These are phyloP conservation scores for Phyllosticta paracitricarpa DNA, from an alignment of 2,329 filamentous ascomycete species.

Conservation along the genomic window DNA sequence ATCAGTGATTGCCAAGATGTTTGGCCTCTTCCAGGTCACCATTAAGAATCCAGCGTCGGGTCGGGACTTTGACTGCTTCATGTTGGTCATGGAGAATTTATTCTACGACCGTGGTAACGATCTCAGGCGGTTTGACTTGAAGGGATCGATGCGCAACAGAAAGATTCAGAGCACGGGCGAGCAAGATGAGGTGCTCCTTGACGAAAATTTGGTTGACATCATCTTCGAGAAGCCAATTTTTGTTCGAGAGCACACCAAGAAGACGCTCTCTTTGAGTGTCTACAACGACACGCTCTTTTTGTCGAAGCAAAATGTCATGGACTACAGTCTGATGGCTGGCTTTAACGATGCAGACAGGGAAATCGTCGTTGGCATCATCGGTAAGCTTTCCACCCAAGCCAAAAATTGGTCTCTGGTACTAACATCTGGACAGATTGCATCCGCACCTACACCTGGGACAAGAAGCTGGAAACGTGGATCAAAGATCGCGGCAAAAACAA, in stretches of 20 bases:
- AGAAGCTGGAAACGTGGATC: slow-evolving; percentile 99
- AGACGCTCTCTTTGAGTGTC: slow-evolving; percentile 78
- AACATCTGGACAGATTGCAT: slow-evolving; percentile 61
- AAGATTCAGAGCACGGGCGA: slow-evolving; percentile 94
- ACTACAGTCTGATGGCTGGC: slow-evolving; percentile 96
- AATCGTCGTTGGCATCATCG: slow-evolving; percentile 89
- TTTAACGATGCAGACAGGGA: slow-evolving; percentile 86
- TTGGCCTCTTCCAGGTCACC: slow-evolving; percentile 93
- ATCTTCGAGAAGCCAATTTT: slow-evolving; percentile 97
- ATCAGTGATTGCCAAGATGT: slow-evolving; percentile 97
- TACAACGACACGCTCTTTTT: slow-evolving; percentile 98
- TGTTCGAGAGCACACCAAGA: slow-evolving; percentile 90
- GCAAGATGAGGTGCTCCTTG: slow-evolving; percentile 88
- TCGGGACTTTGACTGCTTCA: slow-evolving; percentile 86
- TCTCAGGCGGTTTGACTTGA: slow-evolving; percentile 67
- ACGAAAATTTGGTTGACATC: slow-evolving; percentile 98
- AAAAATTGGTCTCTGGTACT: not conserved
- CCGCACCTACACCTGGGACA: slow-evolving; percentile 97
- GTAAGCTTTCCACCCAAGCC: slow-evolving; percentile 13
- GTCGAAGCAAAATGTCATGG: slow-evolving; percentile 94
- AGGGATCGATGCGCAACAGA: slow-evolving; percentile 96
- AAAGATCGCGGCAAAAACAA: slow-evolving; percentile 85
- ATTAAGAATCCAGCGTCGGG: slow-evolving; percentile 92
- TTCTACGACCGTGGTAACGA: slow-evolving; percentile 92
- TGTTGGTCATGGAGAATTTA: slow-evolving; percentile 93